Percentiles rank a stretch among this genome's conserved stretches.
Conservation (phyloP, 1,284 basidiomycete genomes). For the Microbotryomycetes sp. region DNA sequence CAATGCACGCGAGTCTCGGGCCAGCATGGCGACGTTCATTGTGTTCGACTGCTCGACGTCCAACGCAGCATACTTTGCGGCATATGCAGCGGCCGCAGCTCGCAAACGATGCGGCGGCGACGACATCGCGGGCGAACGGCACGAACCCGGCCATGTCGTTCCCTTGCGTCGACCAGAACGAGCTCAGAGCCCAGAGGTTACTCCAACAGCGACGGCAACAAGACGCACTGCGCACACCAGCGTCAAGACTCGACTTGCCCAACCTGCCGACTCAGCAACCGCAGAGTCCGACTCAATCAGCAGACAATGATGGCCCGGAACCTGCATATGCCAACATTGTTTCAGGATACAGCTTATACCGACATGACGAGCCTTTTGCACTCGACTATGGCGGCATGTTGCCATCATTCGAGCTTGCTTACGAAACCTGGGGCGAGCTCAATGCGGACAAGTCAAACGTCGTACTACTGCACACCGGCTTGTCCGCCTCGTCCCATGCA, state of each 20-base stretch:
- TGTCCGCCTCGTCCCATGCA: constrained; percentile 93
- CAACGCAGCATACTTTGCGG: background rate
- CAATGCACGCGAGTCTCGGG: background rate
- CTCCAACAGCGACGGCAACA: constrained; percentile 19
- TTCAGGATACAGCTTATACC: constrained; percentile 41
- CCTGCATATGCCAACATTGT: constrained; percentile 45
- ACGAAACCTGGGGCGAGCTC: constrained; percentile 95
- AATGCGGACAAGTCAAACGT: constrained; percentile 73
- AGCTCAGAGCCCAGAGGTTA: constrained; percentile 28
- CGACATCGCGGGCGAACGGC: constrained; percentile 10
- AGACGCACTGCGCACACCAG: constrained; percentile 1
- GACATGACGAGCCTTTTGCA: constrained; percentile 50
- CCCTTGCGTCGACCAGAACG: constrained; percentile 36
- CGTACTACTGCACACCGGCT: constrained; percentile 92
- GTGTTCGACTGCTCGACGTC: background rate
- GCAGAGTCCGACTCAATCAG: constrained; percentile 2
- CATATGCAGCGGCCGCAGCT: background rate
- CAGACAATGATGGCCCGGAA: constrained; percentile 39
- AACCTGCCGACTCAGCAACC: constrained; percentile 2
- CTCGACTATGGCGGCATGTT: constrained; percentile 68
- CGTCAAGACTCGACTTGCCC: constrained; percentile 9
- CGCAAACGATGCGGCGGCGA: background rate
- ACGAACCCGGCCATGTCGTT: constrained; percentile 37
- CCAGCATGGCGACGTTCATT: background rate
- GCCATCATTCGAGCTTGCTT: constrained; percentile 77